phyloP scores from a whole-genome alignment of 495 filamentous ascomycete genomes.

The Pseudoneurospora amorphoporcata region DNA sequence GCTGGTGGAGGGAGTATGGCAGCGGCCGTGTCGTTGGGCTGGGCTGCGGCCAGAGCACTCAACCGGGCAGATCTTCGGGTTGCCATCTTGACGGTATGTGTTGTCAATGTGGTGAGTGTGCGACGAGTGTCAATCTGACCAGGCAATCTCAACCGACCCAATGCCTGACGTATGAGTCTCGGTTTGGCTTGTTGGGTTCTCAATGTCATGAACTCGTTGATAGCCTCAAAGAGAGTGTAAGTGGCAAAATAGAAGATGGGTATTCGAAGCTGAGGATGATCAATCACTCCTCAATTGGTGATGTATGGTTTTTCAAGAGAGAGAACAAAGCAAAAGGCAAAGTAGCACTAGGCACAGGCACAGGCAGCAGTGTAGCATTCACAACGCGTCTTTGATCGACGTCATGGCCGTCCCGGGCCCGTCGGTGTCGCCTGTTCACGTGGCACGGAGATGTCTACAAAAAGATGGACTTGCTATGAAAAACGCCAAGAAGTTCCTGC shows the following conservation, averaged over 20 bases:
- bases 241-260: not conserved
- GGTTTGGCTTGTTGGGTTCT: not conserved
- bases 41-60: slow-evolving; percentile 29
- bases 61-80: slow-evolving; percentile 50
- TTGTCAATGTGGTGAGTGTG: not conserved
- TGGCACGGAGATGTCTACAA: slow-evolving; percentile 3
- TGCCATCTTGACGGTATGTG: slow-evolving; percentile 32
- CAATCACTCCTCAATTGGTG: not conserved
- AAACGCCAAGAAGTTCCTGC: too few relatives aligned
- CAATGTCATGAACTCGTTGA: not conserved
- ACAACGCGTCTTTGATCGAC: not conserved
- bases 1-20: slow-evolving; percentile 11
- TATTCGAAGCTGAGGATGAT: not conserved
- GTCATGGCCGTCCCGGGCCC: not conserved
- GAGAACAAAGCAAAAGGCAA: not conserved
- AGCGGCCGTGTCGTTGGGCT: slow-evolving; percentile 4
- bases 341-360: not conserved
- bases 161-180: not conserved
- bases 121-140: too few relatives aligned
- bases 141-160: not conserved
- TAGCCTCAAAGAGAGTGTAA: not conserved
- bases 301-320: not conserved
- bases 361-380: not conserved
- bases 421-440: slow-evolving; percentile 5
- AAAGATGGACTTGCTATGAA: too few relatives aligned